phyloP scores from a whole-genome alignment of 2,329 filamentous ascomycete species.

The Paracoccidioides lutzii region DNA sequence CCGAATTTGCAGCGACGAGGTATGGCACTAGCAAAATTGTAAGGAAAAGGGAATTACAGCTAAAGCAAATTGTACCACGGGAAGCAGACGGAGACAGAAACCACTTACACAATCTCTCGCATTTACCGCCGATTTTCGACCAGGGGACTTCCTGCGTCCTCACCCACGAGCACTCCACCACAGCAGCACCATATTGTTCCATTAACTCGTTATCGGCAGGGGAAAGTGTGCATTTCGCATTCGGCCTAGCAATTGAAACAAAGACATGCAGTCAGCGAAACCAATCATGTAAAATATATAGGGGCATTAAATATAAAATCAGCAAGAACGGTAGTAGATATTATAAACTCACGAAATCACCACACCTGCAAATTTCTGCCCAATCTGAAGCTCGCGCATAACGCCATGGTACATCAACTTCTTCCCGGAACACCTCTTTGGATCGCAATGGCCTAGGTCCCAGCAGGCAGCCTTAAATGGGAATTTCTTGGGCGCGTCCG shows the following conservation, averaged over 20 bases:
- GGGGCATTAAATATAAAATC: not conserved
- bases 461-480: conserved; percentile 89
- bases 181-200: conserved; percentile 80
- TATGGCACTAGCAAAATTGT: conserved; percentile 55
- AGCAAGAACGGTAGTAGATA: not conserved
- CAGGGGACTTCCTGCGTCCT: conserved; percentile 84
- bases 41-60: not conserved
- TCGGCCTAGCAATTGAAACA: conserved; percentile 42
- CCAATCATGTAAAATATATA: not conserved
- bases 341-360: conserved; percentile 56
- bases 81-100: not conserved
- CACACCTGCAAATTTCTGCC: conserved; percentile 82
- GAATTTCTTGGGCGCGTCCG: conserved; percentile 24
- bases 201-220: conserved; percentile 70
- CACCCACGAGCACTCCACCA: conserved; percentile 97
- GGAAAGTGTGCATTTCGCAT: conserved; percentile 74
- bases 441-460: conserved; percentile 96
- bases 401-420: conserved; percentile 80
- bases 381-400: conserved; percentile 85
- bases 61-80: not conserved
- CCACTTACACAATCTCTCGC: conserved; percentile 55
- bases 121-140: conserved; percentile 81
- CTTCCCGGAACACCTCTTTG: conserved; percentile 92
- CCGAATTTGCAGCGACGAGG: conserved; percentile 87
- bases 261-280: not conserved